Conservation (phyloP, 2,329 filamentous ascomycete genomes). For the Fusarium floridanum region DNA sequence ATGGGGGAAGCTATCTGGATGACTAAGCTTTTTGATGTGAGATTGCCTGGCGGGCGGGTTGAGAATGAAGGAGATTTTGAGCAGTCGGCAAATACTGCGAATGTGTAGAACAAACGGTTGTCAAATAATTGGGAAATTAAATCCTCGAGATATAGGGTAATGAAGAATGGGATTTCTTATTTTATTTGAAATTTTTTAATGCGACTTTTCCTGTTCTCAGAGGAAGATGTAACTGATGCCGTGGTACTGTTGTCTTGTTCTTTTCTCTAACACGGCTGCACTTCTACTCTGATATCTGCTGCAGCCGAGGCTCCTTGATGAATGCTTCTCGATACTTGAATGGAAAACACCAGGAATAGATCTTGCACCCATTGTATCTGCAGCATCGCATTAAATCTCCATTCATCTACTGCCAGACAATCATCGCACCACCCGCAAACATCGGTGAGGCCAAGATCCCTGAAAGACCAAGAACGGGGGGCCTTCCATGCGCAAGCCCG, state of each 20-base stretch:
- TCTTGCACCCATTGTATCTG: too few relatives aligned
- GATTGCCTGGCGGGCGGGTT: neutral
- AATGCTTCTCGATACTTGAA: neutral
- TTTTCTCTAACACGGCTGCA: neutral
- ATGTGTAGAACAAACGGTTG: neutral
- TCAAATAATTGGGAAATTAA: neutral
- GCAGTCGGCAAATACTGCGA: neutral
- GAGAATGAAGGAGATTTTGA: neutral
- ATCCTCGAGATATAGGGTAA: neutral
- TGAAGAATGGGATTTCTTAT: neutral
- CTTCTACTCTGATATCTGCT: neutral
- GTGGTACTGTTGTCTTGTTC: neutral
- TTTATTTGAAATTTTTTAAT: neutral
- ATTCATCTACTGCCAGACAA: neutral
- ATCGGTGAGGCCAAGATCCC: slow-evolving; percentile 7
- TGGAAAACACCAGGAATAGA: neutral
- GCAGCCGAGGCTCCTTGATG: neutral
- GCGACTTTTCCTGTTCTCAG: neutral
- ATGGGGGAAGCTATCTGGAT: slow-evolving; percentile 15
- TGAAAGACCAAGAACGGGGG: neutral
- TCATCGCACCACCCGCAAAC: neutral
- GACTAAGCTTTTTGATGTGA: neutral
- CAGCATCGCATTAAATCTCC: neutral
- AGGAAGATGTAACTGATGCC: neutral
- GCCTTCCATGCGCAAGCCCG: neutral